A percentile compares a stretch with the other conserved stretches of the same genome.
Conservation (phyloP, 805 yeast genomes). For the Ogataea minuta region DNA sequence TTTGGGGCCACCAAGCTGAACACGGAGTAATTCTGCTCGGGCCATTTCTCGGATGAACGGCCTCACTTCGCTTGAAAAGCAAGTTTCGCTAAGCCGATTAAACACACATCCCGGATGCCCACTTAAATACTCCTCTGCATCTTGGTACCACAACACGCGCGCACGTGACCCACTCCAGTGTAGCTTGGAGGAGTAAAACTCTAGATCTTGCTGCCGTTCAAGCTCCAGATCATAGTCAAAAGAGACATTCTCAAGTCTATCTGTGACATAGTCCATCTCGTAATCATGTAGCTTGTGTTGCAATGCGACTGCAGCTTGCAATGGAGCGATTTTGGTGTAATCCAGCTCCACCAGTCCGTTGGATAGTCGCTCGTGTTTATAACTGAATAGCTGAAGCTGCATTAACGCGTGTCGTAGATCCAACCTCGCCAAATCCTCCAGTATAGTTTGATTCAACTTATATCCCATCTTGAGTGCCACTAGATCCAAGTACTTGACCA, state of each 20-base stretch:
- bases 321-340: not conserved
- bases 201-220: conserved; percentile 9
- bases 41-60: conserved; percentile 34
- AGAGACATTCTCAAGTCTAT: not conserved
- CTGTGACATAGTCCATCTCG: conserved; percentile 7
- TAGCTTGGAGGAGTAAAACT: conserved; percentile 30
- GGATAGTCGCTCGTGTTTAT: conserved; percentile 14
- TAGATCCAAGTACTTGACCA: conserved; percentile 27
- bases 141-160: conserved; percentile 16
- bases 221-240: not conserved
- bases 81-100: conserved; percentile 14
- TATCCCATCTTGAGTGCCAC: conserved; percentile 29
- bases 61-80: conserved; percentile 22
- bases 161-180: conserved; percentile 27
- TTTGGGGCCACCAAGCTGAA: conserved; percentile 6
- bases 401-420: conserved; percentile 31
- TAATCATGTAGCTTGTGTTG: not conserved
- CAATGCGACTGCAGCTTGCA: not conserved
- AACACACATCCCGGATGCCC: conserved; percentile 25
- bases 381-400: conserved; percentile 32
- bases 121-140: conserved; percentile 23
- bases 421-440: conserved; percentile 14
- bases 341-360: conserved; percentile 17
- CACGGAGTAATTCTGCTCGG: conserved; percentile 20
- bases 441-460: conserved; percentile 20